These are phyloP conservation scores for Hericium erinaceus DNA, from an alignment of 768 basidiomycete species.

Conservation along the genomic window DNA sequence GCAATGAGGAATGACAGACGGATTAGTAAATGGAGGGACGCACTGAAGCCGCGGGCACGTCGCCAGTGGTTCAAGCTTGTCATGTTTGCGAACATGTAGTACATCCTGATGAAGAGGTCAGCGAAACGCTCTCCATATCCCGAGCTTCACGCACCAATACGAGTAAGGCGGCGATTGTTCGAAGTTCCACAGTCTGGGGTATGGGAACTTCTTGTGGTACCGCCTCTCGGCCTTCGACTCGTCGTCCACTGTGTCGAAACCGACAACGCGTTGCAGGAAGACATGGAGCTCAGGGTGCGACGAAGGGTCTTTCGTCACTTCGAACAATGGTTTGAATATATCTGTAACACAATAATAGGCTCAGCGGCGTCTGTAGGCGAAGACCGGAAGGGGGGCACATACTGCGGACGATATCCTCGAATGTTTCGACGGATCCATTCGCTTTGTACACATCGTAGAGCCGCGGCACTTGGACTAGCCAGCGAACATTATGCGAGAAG, in stretches of 20 bases:
- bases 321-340: conserved; percentile 87
- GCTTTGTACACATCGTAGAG: conserved; percentile 94
- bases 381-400: conserved; percentile 22
- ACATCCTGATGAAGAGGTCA: conserved; percentile 48
- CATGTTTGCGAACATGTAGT: conserved; percentile 98
- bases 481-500: conserved; percentile 93
- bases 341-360: conserved; percentile 36
- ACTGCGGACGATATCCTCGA: conserved; percentile 90
- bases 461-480: conserved; percentile 94
- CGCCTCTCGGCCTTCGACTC: conserved; percentile 91
- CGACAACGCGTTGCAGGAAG: conserved; percentile 90
- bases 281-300: conserved; percentile 91
- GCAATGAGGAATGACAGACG: background rate
- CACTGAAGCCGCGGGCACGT: conserved; percentile 81
- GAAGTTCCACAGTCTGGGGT: conserved; percentile 83
- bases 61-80: conserved; percentile 93
- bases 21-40: conserved; percentile 21
- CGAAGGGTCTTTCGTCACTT: conserved; percentile 86
- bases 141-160: conserved; percentile 66
- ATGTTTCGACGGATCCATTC: conserved; percentile 72
- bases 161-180: conserved; percentile 88
- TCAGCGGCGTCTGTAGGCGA: background rate
- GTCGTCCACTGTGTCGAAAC: conserved; percentile 98
- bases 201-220: conserved; percentile 90
- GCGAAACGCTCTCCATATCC: background rate